Base-by-base conservation (phyloP, 2,329 filamentous ascomycete species). In the Fusarium buxicola region DNA sequence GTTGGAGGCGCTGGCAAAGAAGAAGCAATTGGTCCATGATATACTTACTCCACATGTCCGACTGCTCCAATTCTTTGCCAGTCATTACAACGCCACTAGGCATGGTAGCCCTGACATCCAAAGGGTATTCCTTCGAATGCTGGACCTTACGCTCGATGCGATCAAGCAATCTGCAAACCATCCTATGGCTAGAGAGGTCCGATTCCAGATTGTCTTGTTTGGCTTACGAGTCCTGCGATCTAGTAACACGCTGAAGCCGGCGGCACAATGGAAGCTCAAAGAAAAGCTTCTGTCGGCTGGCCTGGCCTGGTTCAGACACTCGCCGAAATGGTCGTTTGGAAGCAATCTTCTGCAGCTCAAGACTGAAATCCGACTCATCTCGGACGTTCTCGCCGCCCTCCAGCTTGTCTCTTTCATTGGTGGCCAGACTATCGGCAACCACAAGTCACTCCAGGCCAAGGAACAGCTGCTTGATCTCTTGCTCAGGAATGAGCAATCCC, bases 11-110 rank as follows among this genome's bases (percentile, higher is more conserved):
- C 81, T 97, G 63, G 83, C 87, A 13, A 92, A 89, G 76, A 86
- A 88, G 48, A 92, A 94, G 71, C 90, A 95, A 69, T 79, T 86
- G 25, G 89, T 93, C 2, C 92, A 96, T 69, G 91, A 95, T 70
- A 79, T 94, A 47, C 86, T 99, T 34, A 89, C 92, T 8, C 95
- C 95, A 5, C 95, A 99, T 75, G 88, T 92, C 49, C 88, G 91
- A 21, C 78, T 98, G 24, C 78, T 97, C 30, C 92, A 96, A 63
- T 97, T 98, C 74, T 86, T 99, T 59, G 89, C 87, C 57, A 99
- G 95, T 71, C 94, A 98, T 74, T 99, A 96, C 79, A 97, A 93
- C 73, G 93, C 96, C 2, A 94, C 91, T 11, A 86, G 94, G n/a
- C 82, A 97, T 24, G 90, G 92, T 24, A 97, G 90, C 67, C 84